Evolutionary conservation across 345 rosid species (phyloP), one percentile per base, ranked within the genome.

Genomic region (Salix dunnii): DNA sequence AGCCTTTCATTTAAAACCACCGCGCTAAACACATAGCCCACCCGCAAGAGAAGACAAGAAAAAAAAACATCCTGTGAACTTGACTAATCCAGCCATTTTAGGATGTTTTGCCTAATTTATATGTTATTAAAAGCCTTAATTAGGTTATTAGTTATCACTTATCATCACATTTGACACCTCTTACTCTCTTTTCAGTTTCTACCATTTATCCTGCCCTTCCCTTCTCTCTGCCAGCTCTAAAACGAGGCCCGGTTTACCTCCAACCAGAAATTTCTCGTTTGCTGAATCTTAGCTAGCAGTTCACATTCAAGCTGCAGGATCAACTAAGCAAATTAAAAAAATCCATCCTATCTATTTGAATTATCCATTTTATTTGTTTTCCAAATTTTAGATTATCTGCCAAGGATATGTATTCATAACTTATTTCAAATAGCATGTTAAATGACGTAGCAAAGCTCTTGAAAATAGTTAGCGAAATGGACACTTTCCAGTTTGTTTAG

Each of bases 1-100:
- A 64, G 79, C 81, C 82, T 75, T 81, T 36, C 76, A 82, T 83
- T 74, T 74, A 64, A 85, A 86, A 82, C 86, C 67, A 46, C 82
- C 90, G 85, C 88, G 89, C 89, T 38, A 71, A 80, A 43, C 43
- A 40, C 43, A 40, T 2, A 40, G 11, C 43, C 43, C 43, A 40
- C 43, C 16, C 18, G 3, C 49, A 12, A 46, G 17, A 46, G 17
- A 3, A 16, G 3, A 12, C 16, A n/a, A 55, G 2, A 55, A n/a
- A n/a, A 9, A 7, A 9, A 18, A 55, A 55, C 12, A n/a, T 11
- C 23, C 62, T n/a, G 62, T 55, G 10, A 9, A n/a, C 27, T 14
- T 61, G 16, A 58, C 16, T n/a, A 35, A 61, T 61, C 43, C 66
- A 12, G 27, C 49, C 28, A 77, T 28, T n/a, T 27, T 27, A 60